phyloP scores from a whole-genome alignment of 306 rosid genomes.

The Pyrus betulifolia region DNA sequence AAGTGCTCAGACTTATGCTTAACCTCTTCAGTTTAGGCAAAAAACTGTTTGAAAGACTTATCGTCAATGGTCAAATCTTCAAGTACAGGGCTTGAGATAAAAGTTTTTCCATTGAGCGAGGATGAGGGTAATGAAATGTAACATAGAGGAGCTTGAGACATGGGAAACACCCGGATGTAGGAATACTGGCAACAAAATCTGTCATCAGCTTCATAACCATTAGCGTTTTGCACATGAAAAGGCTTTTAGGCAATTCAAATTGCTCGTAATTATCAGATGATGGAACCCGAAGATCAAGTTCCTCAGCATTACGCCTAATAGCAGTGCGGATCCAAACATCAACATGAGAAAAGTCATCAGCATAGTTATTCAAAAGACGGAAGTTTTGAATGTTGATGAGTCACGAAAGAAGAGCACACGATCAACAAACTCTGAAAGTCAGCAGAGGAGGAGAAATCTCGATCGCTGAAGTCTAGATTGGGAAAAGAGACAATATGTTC shows the following conservation, averaged over 20 bases:
- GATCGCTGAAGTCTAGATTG: background rate
- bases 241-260: background rate
- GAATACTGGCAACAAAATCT: too few species aligned
- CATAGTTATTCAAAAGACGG: background rate
- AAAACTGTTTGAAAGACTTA: too few species aligned
- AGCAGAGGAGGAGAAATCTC: background rate
- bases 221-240: background rate
- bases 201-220: background rate
- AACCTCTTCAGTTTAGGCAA: background rate
- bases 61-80: background rate
- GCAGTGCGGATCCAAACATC: background rate
- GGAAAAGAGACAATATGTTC: background rate
- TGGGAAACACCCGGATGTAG: background rate
- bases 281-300: too few species aligned
- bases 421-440: background rate
- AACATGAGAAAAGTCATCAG: background rate
- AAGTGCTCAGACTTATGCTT: too few species aligned
- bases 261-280: too few species aligned
- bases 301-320: background rate
- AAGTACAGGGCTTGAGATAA: background rate
- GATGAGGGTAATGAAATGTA: background rate
- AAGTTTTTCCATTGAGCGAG: background rate
- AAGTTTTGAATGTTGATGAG: background rate
- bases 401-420: background rate
- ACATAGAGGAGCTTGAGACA: too few species aligned